Percentiles rank a stretch among this genome's conserved stretches.
These are phyloP conservation scores for Fusarium luffae DNA, from an alignment of 2,329 filamentous ascomycete species.

Conservation along the genomic window DNA sequence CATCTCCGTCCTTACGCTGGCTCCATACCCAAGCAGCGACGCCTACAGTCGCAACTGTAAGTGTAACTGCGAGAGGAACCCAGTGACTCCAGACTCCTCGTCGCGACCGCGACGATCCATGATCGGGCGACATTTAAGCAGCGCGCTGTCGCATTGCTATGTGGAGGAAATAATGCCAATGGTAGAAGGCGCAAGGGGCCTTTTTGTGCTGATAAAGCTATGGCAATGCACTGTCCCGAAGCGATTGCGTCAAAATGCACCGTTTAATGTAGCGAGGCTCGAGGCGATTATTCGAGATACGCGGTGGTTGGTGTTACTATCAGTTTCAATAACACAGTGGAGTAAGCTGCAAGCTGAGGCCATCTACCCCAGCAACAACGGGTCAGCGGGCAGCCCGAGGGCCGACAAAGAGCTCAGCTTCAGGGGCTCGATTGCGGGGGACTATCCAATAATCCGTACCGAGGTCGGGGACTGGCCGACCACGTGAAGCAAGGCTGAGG, in stretches of 20 bases:
- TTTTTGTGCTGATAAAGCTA: slow-evolving; percentile 14
- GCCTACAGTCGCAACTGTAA: slow-evolving; percentile 87
- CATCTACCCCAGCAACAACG: slow-evolving; percentile 46
- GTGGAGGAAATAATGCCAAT: slow-evolving; percentile 35
- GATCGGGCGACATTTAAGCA: slow-evolving; percentile 70
- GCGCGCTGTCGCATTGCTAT: slow-evolving; percentile 51
- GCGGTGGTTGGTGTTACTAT: slow-evolving; percentile 48
- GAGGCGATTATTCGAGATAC: slow-evolving; percentile 39
- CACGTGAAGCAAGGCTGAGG: slow-evolving; percentile 36
- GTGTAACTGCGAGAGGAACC: slow-evolving; percentile 87
- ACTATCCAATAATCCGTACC: slow-evolving; percentile 46
- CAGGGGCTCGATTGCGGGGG: slow-evolving; percentile 43
- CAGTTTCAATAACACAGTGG: slow-evolving; percentile 46
- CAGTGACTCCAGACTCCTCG: slow-evolving; percentile 81
- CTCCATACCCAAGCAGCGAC: slow-evolving; percentile 94
- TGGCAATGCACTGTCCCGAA: neutral
- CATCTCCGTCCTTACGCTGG: slow-evolving; percentile 80
- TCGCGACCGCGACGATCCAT: slow-evolving; percentile 67
- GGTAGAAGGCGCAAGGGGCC: slow-evolving; percentile 37
- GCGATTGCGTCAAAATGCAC: slow-evolving; percentile 23
- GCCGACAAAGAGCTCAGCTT: slow-evolving; percentile 40
- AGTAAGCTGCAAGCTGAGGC: slow-evolving; percentile 38
- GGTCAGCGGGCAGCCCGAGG: slow-evolving; percentile 41
- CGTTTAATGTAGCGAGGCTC: slow-evolving; percentile 26
- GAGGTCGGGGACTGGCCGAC: slow-evolving; percentile 28